Percentiles rank a stretch among this genome's conserved stretches.
Evolutionary conservation across 345 rosid species (phyloP).

Genomic region (Murraya koenigii): DNA sequence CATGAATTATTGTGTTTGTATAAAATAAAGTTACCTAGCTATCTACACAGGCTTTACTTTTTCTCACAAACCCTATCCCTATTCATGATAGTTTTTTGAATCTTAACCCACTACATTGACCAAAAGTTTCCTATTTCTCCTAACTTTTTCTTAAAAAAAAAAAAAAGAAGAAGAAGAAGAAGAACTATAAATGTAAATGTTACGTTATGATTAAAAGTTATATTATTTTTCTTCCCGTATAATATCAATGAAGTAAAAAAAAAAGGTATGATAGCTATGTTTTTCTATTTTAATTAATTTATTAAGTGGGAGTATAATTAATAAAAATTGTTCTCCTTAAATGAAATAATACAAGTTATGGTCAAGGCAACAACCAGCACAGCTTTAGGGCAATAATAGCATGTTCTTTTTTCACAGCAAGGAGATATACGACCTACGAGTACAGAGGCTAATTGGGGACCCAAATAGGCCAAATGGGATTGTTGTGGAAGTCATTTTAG

Average conservation of each 20-base stretch:
- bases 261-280: too few relatives aligned
- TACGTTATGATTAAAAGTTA: too few relatives aligned
- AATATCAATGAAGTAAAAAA: too few relatives aligned
- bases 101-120: slow-evolving; percentile 3
- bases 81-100: neutral
- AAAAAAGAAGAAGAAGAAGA: too few relatives aligned
- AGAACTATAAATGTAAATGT: too few relatives aligned
- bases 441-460: slow-evolving; percentile 9
- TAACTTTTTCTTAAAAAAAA: too few relatives aligned
- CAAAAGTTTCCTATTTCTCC: neutral
- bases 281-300: too few relatives aligned
- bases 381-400: slow-evolving; percentile 30
- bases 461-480: slow-evolving; percentile 6
- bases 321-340: slow-evolving; percentile 11
- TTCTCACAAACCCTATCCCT: neutral
- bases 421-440: slow-evolving; percentile 2
- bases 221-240: too few relatives aligned
- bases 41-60: neutral
- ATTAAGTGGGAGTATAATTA: too few relatives aligned
- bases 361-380: slow-evolving; percentile 30
- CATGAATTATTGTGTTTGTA: slow-evolving; percentile 2
- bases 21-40: slow-evolving; percentile 9
- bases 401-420: neutral
- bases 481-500: slow-evolving; percentile 15
- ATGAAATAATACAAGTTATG: slow-evolving; percentile 24